A percentile compares a stretch with the other conserved stretches of the same genome.
Evolutionary conservation across 352 stramenopile genomes (phyloP).

Genomic region (Globisporangium takayamanum): DNA sequence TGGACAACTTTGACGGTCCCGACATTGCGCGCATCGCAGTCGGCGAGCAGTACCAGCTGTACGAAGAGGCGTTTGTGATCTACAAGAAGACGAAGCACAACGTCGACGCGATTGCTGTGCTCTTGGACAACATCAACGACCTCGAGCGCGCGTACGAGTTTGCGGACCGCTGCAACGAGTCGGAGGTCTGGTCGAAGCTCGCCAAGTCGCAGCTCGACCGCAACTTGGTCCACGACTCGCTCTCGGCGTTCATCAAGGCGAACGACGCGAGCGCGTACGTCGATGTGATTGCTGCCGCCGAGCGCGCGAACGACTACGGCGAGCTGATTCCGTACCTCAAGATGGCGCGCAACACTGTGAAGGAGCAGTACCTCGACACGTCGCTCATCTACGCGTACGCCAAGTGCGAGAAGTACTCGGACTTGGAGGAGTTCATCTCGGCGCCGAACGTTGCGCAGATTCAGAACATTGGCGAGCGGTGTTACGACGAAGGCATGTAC

Average conservation of each 20-base stretch:
- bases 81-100: constrained; percentile 99
- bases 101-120: constrained; percentile 88
- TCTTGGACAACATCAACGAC: constrained; percentile 96
- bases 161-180: constrained; percentile 97
- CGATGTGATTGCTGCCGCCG: constrained; percentile 96
- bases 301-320: constrained; percentile 95
- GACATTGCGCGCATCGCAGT: constrained; percentile 99
- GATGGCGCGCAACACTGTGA: constrained; percentile 98
- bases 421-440: constrained; percentile 99
- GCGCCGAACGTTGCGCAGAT: constrained; percentile 99
- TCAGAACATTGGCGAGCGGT: constrained; percentile 97
- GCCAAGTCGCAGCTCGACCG: constrained; percentile 98
- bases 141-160: constrained; percentile 98
- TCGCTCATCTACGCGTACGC: constrained; percentile 99
- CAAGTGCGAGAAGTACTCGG: constrained; percentile 97
- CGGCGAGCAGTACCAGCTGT: constrained; percentile 97
- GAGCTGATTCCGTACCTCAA: constrained; percentile 98
- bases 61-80: constrained; percentile 99
- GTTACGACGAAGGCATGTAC: constrained; percentile 98
- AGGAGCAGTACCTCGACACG: constrained; percentile 99
- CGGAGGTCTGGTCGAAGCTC: constrained; percentile 98
- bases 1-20: constrained; percentile 99
- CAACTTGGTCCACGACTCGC: constrained; percentile 94
- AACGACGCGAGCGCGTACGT: constrained; percentile 97
- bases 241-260: constrained; percentile 99